Percentiles rank a stretch among this genome's conserved stretches.
These are phyloP conservation scores for Aphanoascus verrucosus DNA, from an alignment of 2,329 filamentous ascomycete genomes.

Conservation along the genomic window DNA sequence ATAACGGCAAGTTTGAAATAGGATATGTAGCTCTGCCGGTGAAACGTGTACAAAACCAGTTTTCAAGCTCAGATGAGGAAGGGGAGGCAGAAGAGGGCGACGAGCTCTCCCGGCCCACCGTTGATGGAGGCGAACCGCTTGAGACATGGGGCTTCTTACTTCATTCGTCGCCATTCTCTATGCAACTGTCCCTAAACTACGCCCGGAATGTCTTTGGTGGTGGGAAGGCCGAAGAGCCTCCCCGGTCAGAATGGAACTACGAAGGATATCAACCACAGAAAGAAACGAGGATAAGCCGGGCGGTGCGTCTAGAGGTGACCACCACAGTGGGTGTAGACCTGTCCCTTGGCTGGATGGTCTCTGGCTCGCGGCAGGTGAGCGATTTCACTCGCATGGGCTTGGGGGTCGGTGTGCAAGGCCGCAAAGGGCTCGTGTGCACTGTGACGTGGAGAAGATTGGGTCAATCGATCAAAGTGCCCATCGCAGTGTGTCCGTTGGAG, in stretches of 20 bases:
- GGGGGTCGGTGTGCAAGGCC: conserved; percentile 28
- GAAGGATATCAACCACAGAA: conserved; percentile 30
- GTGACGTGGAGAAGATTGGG: conserved; percentile 34
- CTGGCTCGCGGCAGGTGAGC: conserved; percentile 29
- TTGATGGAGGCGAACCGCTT: conserved; percentile 17
- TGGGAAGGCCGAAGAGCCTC: conserved; percentile 24
- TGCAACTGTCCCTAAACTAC: conserved; percentile 27
- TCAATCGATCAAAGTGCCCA: conserved; percentile 32
- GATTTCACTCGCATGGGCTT: conserved; percentile 32
- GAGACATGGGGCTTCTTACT: conserved; percentile 28
- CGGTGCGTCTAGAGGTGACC: conserved; percentile 28
- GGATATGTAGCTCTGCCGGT: conserved; percentile 25
- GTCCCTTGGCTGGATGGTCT: conserved; percentile 27
- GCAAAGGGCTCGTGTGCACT: conserved; percentile 29
- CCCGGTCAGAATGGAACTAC: conserved; percentile 33
- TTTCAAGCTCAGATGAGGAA: conserved; percentile 13
- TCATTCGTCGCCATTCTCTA: conserved; percentile 22
- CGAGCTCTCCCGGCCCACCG: conserved; percentile 18
- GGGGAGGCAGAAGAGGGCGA: conserved; percentile 21
- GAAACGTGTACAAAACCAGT: conserved; percentile 9
- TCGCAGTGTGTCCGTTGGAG: conserved; percentile 29
- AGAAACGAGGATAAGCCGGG: conserved; percentile 22
- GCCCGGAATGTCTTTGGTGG: conserved; percentile 31
- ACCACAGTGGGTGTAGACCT: conserved; percentile 22
- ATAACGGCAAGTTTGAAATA: conserved; percentile 26